phyloP scores from a whole-genome alignment of 2,329 filamentous ascomycete species.

The Neurospora sp. region DNA sequence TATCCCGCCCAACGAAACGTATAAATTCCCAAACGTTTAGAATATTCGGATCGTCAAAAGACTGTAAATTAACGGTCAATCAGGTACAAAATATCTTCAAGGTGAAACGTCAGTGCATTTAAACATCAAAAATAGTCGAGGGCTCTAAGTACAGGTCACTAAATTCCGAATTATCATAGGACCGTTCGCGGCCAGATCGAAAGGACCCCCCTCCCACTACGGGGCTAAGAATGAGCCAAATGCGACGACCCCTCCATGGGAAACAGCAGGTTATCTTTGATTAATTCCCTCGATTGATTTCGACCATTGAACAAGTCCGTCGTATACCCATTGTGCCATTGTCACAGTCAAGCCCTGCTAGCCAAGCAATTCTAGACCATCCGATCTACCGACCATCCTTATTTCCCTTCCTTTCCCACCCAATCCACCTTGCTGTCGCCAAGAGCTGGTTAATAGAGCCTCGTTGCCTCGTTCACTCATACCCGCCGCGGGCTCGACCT shows the following conservation, averaged over 20 bases:
- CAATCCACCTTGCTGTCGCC: not conserved
- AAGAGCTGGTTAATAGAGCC: not conserved
- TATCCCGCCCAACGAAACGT: no score
- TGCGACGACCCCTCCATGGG: not conserved
- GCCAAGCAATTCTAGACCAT: not conserved
- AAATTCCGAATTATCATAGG: no score
- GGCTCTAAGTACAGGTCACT: no score
- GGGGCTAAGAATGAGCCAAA: not conserved
- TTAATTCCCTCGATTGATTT: not conserved
- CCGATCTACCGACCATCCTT: not conserved
- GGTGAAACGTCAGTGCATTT: no score
- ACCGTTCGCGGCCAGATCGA: no score
- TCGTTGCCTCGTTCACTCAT: not conserved
- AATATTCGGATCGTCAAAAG: no score
- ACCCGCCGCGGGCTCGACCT: not conserved
- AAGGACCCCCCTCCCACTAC: no score
- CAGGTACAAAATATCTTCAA: no score
- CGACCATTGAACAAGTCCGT: not conserved
- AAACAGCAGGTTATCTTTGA: not conserved
- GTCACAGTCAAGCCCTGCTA: not conserved
- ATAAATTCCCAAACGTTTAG: no score
- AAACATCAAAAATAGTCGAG: no score
- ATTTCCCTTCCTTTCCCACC: not conserved
- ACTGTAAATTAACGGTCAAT: no score
- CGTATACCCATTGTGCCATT: not conserved